Conservation (phyloP, 257 asterid genomes). For the Rauvolfia tetraphylla region DNA sequence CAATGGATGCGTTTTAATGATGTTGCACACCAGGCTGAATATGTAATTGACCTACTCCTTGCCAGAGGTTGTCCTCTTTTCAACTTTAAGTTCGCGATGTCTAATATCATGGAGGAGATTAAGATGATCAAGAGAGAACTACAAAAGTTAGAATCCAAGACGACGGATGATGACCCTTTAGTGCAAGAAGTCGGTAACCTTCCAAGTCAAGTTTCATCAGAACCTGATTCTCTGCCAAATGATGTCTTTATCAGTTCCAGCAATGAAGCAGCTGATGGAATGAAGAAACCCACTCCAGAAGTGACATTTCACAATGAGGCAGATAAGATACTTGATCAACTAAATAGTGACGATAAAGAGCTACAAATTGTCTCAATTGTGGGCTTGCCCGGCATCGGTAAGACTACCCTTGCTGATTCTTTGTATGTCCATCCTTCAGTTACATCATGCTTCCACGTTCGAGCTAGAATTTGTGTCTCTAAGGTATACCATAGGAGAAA, state of each 20-base stretch:
- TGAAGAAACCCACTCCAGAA: too few relatives aligned
- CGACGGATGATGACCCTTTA: neutral
- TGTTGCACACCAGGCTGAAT: neutral
- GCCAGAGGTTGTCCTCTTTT: neutral
- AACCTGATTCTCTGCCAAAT: neutral
- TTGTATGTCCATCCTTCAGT: neutral
- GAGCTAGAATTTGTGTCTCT: neutral
- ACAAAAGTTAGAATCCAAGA: neutral
- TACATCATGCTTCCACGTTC: neutral
- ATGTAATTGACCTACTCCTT: neutral
- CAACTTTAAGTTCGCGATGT: neutral
- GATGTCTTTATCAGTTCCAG: neutral
- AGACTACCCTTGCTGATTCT: slow-evolving; percentile 1
- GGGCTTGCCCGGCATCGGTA: neutral
- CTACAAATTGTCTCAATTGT: neutral
- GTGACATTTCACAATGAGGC: neutral
- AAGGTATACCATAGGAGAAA: neutral
- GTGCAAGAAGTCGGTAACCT: neutral
- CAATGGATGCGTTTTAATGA: neutral
- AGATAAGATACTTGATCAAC: neutral
- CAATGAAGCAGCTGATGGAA: too few relatives aligned
- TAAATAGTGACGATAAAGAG: neutral
- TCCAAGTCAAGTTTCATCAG: neutral
- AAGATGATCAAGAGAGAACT: neutral
- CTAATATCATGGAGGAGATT: neutral